Conservation (phyloP, 2,329 filamentous ascomycete species). For the Fusarium humuli region DNA sequence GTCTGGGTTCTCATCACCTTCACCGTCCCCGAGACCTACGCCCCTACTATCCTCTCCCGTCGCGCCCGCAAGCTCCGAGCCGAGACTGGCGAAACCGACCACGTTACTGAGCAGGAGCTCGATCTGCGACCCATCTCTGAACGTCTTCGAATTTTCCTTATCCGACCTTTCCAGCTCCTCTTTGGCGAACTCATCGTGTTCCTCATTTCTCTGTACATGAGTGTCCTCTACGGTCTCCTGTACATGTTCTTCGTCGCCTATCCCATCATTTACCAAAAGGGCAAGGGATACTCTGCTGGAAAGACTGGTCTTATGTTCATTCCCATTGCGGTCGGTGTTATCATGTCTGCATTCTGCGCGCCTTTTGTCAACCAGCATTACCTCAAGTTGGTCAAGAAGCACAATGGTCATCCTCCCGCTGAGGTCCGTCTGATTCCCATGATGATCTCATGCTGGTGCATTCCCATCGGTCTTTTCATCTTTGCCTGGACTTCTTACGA, state of each 20-base stretch:
- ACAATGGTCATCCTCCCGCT: constrained; percentile 79
- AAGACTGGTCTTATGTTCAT: constrained; percentile 89
- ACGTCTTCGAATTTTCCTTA: constrained; percentile 77
- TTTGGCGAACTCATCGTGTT: constrained; percentile 88
- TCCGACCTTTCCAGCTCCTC: constrained; percentile 87
- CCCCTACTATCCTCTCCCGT: constrained; percentile 78
- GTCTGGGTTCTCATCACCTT: constrained; percentile 83
- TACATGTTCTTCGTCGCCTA: constrained; percentile 84
- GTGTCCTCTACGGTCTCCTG: constrained; percentile 78
- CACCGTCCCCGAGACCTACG: constrained; percentile 91
- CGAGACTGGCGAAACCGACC: constrained; percentile 72
- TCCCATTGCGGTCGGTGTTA: constrained; percentile 80
- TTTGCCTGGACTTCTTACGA: constrained; percentile 74
- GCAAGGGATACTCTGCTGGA: constrained; percentile 81
- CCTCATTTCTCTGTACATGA: constrained; percentile 87
- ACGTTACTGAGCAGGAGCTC: constrained; percentile 84
- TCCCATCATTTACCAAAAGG: constrained; percentile 78
- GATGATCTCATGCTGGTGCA: constrained; percentile 81
- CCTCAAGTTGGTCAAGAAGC: constrained; percentile 68
- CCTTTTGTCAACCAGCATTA: constrained; percentile 87
- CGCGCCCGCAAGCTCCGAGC: constrained; percentile 79
- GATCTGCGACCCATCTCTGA: constrained; percentile 77
- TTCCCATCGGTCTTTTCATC: constrained; percentile 68
- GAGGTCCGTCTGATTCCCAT: constrained; percentile 85
- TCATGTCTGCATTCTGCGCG: constrained; percentile 73